phyloP scores from a whole-genome alignment of 371 early-diverging fungal species.

The Homolaphlyctis polyrhiza region DNA sequence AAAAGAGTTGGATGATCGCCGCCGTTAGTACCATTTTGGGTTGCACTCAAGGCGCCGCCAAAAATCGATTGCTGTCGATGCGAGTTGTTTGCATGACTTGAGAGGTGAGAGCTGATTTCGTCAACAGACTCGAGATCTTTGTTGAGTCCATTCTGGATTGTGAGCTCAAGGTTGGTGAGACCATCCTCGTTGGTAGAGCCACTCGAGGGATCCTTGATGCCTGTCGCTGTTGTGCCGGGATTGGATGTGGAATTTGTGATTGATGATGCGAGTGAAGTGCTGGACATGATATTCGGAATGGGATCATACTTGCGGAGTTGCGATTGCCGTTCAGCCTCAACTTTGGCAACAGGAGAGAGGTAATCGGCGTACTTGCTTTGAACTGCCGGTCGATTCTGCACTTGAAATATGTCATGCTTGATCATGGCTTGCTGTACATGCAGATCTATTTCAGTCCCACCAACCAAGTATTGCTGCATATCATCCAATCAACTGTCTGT shows the following conservation, averaged over 20 bases:
- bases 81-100: too few species aligned
- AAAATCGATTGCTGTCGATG: neutral
- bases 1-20: neutral
- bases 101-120: neutral
- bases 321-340: slow-evolving; percentile 7
- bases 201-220: neutral
- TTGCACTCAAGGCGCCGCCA: neutral
- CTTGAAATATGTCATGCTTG: neutral
- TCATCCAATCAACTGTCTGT: neutral
- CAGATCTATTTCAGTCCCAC: neutral
- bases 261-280: slow-evolving; percentile 6
- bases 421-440: neutral
- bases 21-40: neutral
- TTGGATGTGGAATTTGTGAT: slow-evolving; percentile 3
- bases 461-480: neutral
- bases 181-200: neutral
- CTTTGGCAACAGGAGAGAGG: slow-evolving; percentile 17
- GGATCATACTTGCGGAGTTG: neutral
- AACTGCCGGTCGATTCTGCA: slow-evolving; percentile 4
- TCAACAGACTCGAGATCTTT: neutral
- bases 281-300: slow-evolving; percentile 6
- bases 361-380: slow-evolving; percentile 14
- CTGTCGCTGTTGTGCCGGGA: neutral
- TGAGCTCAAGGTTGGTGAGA: neutral
- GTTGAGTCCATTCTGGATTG: neutral